Evolutionary conservation across 257 asterid species (phyloP), one percentile per base, ranked within the genome.

Genomic region (Knoxia roxburghii): DNA sequence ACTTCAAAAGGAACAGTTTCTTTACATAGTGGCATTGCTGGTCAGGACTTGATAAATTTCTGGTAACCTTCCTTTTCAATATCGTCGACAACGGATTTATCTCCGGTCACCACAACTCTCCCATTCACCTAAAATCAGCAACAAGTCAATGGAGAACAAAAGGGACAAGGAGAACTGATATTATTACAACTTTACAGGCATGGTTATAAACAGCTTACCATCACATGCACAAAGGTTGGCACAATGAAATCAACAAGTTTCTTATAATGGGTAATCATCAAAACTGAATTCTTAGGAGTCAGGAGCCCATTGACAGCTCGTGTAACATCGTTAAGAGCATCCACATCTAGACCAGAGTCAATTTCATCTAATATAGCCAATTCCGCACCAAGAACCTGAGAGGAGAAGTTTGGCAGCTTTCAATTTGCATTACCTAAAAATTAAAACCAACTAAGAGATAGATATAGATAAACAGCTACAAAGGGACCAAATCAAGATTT

Each of bases 291-390:
- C 59, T 60, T 75, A 43, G 93, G 80, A 61, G 93, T 87, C 58
- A 77, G 74, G 74, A 94, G 84, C n/a, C 80, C 75, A 59, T 91
- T 91, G 67, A 94, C 91, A 70, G 98, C 95, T 66, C 82, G 80
- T 66, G 98, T 96, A 33, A 94, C 94, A 68, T 94, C 99, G 72
- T 75, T 86, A 75, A 94, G 95, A 72, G 99, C 98, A 56, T 94
- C 99, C 30, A 94, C 97, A 45, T 94, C 99, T 84, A 94, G 83
- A 73, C 99, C 98, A 59, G 99, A 94, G 82, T 94, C 99, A 58
- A 94, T 91, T 80, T 94, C 99, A 78, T 94, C 99, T 64, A 94
- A 69, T 63, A 91, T 85, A 60, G 90, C 90, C 84, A 87, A 74
- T 48, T 94, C 98, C 52, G 99, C 98, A 76, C 98, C 98, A 39